Base-by-base conservation (phyloP, 257 asterid genomes). In the Solanum pinnatisectum region DNA sequence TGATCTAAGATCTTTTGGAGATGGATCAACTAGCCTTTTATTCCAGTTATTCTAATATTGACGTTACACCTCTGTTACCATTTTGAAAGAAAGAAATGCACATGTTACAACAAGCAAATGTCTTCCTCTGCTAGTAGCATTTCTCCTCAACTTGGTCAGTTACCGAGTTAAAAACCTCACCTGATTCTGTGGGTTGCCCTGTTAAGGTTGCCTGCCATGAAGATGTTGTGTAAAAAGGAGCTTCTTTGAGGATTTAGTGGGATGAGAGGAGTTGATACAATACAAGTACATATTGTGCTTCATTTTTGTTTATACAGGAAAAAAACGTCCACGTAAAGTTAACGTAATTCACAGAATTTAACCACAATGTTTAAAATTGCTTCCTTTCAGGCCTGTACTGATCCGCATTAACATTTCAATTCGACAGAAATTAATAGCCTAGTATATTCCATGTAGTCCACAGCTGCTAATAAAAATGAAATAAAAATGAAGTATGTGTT, bases 1-100 rank as follows among this genome's bases (percentile, higher is more conserved):
- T 83, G 98, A 95, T 91, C 94, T 96, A 65, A 93, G 89, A 86
- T 96, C 97, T n/a, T 96, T 90, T 78, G 97, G 98, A 52, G 98
- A 96, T 68, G 98, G 98, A 79, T 96, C 98, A 60, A 94, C 98
- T 13, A 90, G 93, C 88, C 95, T 95, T 78, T 88, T 90, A 88
- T 90, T 95, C 93, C 98, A 94, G 92, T 88, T 94, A 71, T 95
- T 92, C 88, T 95, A 89, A 33, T 37, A 40, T 40, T 39, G 59
- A 39, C 42, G 13, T 77, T 23, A 37, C 59, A 77, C 52, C 52
- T 35, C 44, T 20, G 44, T 4, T 16, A 10, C 49, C 10, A 36
- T 74, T 74, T 42, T 74, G 52, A 36, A 10, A 74, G 44, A 20
- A 36, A 36, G 30, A 74, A 88, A 27, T 63, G n/a, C 16, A 6